Conservation (phyloP, 768 basidiomycete species). For the Tulasnella sp. region DNA sequence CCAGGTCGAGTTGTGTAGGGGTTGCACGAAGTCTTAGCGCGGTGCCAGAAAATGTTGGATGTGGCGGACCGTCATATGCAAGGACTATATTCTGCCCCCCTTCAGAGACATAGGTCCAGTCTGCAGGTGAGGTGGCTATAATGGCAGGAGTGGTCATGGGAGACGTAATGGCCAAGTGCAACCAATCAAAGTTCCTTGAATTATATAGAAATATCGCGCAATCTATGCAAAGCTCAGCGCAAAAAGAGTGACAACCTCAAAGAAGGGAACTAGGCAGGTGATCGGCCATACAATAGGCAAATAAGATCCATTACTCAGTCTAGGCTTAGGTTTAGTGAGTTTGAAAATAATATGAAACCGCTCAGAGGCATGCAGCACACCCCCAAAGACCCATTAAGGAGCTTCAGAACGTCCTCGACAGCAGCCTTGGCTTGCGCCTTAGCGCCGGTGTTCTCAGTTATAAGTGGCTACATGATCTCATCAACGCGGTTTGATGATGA, state of each 20-base stretch:
- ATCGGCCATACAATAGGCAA: too few relatives aligned
- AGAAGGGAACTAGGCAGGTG: too few relatives aligned
- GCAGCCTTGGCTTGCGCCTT: background rate
- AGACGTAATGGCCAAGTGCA: too few relatives aligned
- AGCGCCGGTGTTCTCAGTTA: conserved; percentile 45
- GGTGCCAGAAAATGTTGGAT: conserved; percentile 44
- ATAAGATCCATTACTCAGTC: too few relatives aligned
- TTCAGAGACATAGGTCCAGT: conserved; percentile 85
- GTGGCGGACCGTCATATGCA: conserved; percentile 52
- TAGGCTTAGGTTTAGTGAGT: conserved; percentile 5
- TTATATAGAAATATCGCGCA: too few relatives aligned
- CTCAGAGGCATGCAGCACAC: conserved; percentile 14
- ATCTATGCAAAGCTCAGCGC: too few relatives aligned
- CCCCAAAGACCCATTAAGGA: conserved; percentile 7
- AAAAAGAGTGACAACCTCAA: too few relatives aligned
- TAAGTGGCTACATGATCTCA: conserved; percentile 57
- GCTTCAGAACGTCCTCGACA: conserved; percentile 14
- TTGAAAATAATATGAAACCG: background rate
- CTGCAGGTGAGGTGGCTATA: conserved; percentile 27
- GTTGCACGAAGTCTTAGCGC: conserved; percentile 55
- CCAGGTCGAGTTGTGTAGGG: conserved; percentile 13
- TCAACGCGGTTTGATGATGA: conserved; percentile 61
- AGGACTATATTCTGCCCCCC: conserved; percentile 90
- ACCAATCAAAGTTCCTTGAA: too few relatives aligned
- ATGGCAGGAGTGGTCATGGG: conserved; percentile 12